Conservation (phyloP, 2,329 filamentous ascomycete genomes). For the Colletotrichum phormii region DNA sequence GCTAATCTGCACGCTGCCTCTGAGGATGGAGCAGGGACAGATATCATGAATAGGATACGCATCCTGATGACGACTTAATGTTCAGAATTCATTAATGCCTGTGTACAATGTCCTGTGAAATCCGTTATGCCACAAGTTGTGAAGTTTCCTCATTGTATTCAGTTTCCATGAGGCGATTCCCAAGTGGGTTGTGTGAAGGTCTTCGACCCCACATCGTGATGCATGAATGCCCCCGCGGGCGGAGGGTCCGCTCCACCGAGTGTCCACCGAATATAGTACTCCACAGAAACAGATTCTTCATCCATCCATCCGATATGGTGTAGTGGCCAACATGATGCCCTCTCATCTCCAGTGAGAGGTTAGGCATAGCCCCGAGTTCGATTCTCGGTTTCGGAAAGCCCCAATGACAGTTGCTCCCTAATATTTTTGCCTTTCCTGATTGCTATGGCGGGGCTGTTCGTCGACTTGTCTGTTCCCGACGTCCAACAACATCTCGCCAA, state of each 20-base stretch:
- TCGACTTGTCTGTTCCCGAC: neutral
- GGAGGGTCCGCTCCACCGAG: too few relatives aligned
- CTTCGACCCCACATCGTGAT: neutral
- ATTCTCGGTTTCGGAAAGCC: slow-evolving; percentile 17
- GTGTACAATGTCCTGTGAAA: too few relatives aligned
- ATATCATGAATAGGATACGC: slow-evolving; percentile 30
- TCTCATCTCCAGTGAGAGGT: neutral
- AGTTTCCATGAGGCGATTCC: too few relatives aligned
- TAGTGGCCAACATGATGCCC: slow-evolving; percentile 19
- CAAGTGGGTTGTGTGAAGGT: neutral
- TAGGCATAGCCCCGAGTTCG: slow-evolving; percentile 22
- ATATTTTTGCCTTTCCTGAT: too few relatives aligned
- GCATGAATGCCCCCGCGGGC: too few relatives aligned
- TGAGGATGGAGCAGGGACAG: slow-evolving; percentile 16
- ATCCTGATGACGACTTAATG: slow-evolving; percentile 24
- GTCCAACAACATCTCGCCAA: neutral
- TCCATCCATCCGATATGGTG: slow-evolving; percentile 6
- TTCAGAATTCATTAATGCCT: neutral
- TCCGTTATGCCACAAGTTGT: neutral
- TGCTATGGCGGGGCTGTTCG: too few relatives aligned
- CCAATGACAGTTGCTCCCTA: rapidly evolving
- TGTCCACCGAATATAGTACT: neutral
- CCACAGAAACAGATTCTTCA: neutral
- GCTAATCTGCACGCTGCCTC: slow-evolving; percentile 33
- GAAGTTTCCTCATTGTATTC: neutral